phyloP scores from a whole-genome alignment of 495 filamentous ascomycete genomes.

The Massariosphaeria phaeospora region DNA sequence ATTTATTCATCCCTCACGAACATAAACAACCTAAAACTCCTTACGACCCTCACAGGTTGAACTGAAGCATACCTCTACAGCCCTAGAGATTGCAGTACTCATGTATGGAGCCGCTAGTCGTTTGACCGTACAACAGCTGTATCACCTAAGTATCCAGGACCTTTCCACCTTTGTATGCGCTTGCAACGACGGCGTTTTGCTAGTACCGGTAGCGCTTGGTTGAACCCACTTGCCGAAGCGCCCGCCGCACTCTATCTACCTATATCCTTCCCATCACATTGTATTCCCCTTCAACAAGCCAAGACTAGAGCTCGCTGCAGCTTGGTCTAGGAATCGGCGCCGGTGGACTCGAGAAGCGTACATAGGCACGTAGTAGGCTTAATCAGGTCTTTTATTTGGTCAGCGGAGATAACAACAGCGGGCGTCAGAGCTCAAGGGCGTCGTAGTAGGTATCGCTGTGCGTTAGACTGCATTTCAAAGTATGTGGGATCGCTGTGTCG shows the following conservation, averaged over 20 bases:
- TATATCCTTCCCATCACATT: background rate
- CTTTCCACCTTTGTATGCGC: constrained; percentile 14
- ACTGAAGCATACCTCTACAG: constrained; percentile 3
- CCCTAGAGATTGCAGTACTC: constrained; percentile 13
- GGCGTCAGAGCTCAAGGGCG: background rate
- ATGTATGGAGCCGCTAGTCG: constrained; percentile 9
- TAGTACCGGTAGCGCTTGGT: too few species aligned
- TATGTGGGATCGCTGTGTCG: too few species aligned
- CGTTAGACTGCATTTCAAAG: background rate
- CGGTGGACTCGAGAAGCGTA: background rate
- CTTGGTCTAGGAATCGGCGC: background rate
- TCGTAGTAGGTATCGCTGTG: background rate
- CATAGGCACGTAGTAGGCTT: background rate
- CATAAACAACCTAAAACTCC: constrained; percentile 7
- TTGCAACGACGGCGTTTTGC: background rate
- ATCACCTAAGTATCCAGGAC: constrained; percentile 5
- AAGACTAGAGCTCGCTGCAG: background rate
- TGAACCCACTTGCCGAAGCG: constrained; percentile 8
- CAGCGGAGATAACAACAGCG: background rate
- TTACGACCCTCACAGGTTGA: background rate
- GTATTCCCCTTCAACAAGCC: background rate
- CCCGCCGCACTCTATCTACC: background rate
- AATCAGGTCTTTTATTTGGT: background rate
- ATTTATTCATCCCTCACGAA: constrained; percentile 9
- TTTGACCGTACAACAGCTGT: constrained; percentile 14